Evolutionary conservation across 1,139 yeast genomes (phyloP).

Genomic region (Suhomyces yuchorum): DNA sequence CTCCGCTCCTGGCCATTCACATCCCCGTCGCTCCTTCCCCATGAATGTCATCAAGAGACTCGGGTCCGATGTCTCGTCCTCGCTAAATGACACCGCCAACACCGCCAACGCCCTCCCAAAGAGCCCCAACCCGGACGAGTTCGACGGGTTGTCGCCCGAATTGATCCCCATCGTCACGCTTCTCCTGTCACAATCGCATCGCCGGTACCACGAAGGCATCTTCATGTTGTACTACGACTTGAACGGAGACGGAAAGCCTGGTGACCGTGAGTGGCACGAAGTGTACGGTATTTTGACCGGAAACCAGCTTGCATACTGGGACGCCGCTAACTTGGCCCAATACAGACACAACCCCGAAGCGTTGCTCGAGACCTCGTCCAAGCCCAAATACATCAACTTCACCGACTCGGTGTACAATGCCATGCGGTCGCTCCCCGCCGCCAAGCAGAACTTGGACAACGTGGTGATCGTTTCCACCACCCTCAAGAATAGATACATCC

Average conservation of each 20-base stretch:
- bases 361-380: conserved; percentile 56
- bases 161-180: conserved; percentile 74
- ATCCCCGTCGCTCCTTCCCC: conserved; percentile 1
- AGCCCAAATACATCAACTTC: conserved; percentile 88
- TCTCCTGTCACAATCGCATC: conserved; percentile 68
- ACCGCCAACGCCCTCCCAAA: not conserved
- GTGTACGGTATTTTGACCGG: conserved; percentile 92
- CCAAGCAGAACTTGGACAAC: conserved; percentile 66
- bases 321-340: conserved; percentile 71
- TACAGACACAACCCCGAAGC: conserved; percentile 52
- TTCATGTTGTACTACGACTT: conserved; percentile 72
- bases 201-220: conserved; percentile 74
- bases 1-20: not conserved
- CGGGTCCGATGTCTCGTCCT: conserved; percentile 17
- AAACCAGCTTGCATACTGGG: conserved; percentile 91
- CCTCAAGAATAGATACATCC: conserved; percentile 77
- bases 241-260: conserved; percentile 82
- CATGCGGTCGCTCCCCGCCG: conserved; percentile 60
- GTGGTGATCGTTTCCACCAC: conserved; percentile 89
- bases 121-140: conserved; percentile 1
- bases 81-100: conserved; percentile 7
- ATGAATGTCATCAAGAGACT: conserved; percentile 18
- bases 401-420: conserved; percentile 89
- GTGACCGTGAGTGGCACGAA: conserved; percentile 84
- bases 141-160: conserved; percentile 57